Percentiles rank a stretch among this genome's conserved stretches.
phyloP scores from a whole-genome alignment of 495 filamentous ascomycete genomes.

The Aspergillus steynii region DNA sequence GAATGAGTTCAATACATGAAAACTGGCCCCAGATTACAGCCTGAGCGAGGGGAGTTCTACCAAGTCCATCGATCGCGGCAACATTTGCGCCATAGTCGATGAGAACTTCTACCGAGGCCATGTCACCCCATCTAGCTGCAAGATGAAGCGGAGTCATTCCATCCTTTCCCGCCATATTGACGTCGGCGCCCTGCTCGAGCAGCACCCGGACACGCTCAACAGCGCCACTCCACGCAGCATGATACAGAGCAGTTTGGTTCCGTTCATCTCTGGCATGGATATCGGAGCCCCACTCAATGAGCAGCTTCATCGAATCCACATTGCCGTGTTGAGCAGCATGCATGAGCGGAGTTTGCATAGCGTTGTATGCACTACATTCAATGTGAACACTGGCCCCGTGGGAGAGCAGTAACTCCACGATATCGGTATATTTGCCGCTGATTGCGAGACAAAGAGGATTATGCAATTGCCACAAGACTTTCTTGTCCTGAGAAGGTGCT shows the following conservation, averaged over 20 bases:
- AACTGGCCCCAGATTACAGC: background rate
- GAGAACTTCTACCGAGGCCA: background rate
- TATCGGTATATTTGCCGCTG: background rate
- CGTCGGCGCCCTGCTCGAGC: background rate
- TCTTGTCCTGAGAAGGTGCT: background rate
- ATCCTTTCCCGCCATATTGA: background rate
- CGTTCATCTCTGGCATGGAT: background rate
- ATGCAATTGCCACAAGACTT: background rate
- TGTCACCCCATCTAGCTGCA: background rate
- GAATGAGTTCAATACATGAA: background rate
- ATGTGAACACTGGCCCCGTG: background rate
- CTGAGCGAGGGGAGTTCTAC: background rate
- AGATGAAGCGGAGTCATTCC: background rate
- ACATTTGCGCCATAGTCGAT: background rate
- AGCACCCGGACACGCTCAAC: background rate
- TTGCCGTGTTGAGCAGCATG: background rate
- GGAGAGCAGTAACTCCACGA: background rate
- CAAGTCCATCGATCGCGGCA: background rate
- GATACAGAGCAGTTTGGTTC: background rate
- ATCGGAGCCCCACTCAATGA: background rate
- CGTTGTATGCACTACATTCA: background rate
- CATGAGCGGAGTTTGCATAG: background rate
- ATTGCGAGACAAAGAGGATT: background rate
- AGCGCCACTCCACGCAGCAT: background rate
- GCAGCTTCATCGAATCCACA: background rate